Conservation (phyloP, 129 eudicot genomes). For the Mikania micrantha region DNA sequence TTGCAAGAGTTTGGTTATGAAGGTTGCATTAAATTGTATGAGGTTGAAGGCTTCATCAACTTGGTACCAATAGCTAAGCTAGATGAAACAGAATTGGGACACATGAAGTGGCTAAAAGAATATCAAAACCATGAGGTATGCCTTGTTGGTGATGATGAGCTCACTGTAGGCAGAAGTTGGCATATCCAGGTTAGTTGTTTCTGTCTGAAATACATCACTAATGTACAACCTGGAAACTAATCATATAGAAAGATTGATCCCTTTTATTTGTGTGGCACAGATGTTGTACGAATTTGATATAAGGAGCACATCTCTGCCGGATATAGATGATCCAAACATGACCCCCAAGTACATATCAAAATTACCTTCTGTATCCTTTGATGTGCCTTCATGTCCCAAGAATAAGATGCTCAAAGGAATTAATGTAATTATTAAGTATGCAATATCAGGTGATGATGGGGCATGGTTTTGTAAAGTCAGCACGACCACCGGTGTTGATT, state of each 20-base stretch:
- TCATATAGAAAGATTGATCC: neutral
- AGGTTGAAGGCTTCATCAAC: constrained; percentile 26
- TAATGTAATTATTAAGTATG: constrained; percentile 10
- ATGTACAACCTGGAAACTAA: too few relatives aligned
- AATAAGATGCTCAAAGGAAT: too few relatives aligned
- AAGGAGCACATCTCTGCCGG: constrained; percentile 23
- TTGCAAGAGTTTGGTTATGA: constrained; percentile 27
- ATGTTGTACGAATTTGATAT: constrained; percentile 31
- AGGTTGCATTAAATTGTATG: constrained; percentile 14
- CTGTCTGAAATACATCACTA: neutral
- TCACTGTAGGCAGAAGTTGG: constrained; percentile 13
- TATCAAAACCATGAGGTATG: constrained; percentile 10
- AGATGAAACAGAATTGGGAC: constrained; percentile 20
- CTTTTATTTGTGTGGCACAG: constrained; percentile 12
- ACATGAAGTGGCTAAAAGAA: constrained; percentile 26
- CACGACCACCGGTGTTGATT: constrained; percentile 6
- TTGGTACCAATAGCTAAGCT: constrained; percentile 15
- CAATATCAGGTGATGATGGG: constrained; percentile 6
- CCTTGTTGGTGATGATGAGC: too few relatives aligned
- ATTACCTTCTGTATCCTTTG: constrained; percentile 19
- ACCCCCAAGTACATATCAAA: neutral
- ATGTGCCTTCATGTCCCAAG: constrained; percentile 20
- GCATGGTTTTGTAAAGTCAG: constrained; percentile 12
- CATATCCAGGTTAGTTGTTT: constrained; percentile 13
- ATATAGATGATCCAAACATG: constrained; percentile 19